Evolutionary conservation across 306 rosid species (phyloP).

Genomic region (Quillaja saponaria): DNA sequence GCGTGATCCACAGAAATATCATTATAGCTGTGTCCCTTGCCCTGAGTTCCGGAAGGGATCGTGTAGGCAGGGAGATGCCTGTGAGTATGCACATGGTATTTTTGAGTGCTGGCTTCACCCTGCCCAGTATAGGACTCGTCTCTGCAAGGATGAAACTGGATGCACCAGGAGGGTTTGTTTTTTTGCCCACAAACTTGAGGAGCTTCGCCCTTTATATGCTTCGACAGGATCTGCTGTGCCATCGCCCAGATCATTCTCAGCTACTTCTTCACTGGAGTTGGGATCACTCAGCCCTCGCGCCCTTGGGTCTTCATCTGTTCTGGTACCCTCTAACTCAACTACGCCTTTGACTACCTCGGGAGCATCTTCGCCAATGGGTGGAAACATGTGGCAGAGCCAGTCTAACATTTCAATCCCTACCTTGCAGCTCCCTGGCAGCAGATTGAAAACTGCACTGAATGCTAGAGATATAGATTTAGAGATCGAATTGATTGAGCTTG

Average conservation of each 20-base stretch:
- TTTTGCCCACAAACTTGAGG: conserved; percentile 83
- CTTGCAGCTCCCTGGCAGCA: conserved; percentile 63
- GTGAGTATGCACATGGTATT: conserved; percentile 90
- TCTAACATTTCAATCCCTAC: conserved; percentile 47
- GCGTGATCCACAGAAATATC: conserved; percentile 77
- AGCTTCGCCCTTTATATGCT: conserved; percentile 84
- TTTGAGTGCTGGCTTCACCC: conserved; percentile 97
- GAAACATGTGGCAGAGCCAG: conserved; percentile 59
- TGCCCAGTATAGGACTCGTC: conserved; percentile 83
- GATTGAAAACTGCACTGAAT: conserved; percentile 51
- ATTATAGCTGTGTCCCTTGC: conserved; percentile 84
- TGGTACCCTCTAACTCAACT: conserved; percentile 50
- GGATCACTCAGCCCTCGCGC: conserved; percentile 52
- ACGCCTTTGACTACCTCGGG: conserved; percentile 63
- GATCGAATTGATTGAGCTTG: conserved; percentile 43
- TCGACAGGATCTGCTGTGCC: conserved; percentile 87
- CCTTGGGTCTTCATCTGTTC: conserved; percentile 49
- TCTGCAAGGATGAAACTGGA: conserved; percentile 79
- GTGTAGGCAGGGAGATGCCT: conserved; percentile 75
- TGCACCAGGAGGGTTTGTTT: conserved; percentile 80
- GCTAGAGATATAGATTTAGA: conserved; percentile 62
- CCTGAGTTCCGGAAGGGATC: conserved; percentile 81
- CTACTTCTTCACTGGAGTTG: conserved; percentile 49
- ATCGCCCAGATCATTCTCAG: conserved; percentile 62
- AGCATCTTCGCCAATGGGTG: conserved; percentile 55